Conservation (phyloP, 2,329 filamentous ascomycete genomes). For the Aurifilum marmelostoma region DNA sequence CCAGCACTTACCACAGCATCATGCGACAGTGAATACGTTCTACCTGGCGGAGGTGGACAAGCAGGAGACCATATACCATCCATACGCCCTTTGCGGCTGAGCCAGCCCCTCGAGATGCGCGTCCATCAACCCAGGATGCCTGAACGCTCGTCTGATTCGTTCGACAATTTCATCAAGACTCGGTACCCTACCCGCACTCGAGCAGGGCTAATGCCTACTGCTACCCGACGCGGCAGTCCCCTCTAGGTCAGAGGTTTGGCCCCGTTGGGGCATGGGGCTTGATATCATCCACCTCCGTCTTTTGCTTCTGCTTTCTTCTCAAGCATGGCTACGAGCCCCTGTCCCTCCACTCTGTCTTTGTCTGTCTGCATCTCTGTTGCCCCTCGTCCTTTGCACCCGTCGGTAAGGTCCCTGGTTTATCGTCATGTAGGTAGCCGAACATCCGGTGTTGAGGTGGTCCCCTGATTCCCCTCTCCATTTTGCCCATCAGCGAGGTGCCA, state of each 20-base stretch:
- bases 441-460: background rate
- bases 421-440: background rate
- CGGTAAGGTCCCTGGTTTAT: background rate
- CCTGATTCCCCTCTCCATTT: background rate
- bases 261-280: slow-evolving; percentile 2
- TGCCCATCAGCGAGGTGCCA: slow-evolving; percentile 3
- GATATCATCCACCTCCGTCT: slow-evolving; percentile 4
- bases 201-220: background rate
- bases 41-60: too few relatives aligned
- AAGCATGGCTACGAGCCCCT: background rate
- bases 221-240: slow-evolving; percentile 6
- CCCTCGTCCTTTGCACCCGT: background rate
- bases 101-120: slow-evolving; percentile 3
- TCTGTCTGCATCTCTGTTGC: background rate
- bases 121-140: background rate
- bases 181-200: slow-evolving; percentile 19
- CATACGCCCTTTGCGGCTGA: slow-evolving; percentile 9
- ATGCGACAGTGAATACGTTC: slow-evolving; percentile 4
- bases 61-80: background rate
- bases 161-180: background rate
- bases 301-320: background rate
- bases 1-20: slow-evolving; percentile 1
- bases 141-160: slow-evolving; percentile 1
- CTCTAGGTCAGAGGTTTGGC: background rate
- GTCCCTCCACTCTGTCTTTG: background rate